Evolutionary conservation across 495 filamentous ascomycete genomes (phyloP).

Genomic region (Penicillium nucicola): DNA sequence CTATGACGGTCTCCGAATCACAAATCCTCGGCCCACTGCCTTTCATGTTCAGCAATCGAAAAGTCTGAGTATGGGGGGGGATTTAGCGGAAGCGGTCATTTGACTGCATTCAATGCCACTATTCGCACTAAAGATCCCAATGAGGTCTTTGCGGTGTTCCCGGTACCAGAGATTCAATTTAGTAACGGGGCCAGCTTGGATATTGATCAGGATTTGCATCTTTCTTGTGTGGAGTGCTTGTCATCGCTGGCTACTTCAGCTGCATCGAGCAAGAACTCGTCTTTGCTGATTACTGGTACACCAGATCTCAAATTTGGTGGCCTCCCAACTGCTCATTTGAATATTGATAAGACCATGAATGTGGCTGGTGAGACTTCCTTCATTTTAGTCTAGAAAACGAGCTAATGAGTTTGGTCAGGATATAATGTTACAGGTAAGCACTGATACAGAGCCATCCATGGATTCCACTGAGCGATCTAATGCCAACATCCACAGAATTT

Average conservation of each 20-base stretch:
- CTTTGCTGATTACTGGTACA: conserved; percentile 18
- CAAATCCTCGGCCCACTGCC: conserved; percentile 18
- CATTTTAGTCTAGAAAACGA: background rate
- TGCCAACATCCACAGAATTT: conserved; percentile 18
- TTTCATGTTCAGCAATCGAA: conserved; percentile 24
- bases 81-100: conserved; percentile 25
- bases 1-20: conserved; percentile 20
- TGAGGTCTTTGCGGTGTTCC: conserved; percentile 20
- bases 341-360: conserved; percentile 28
- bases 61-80: conserved; percentile 18
- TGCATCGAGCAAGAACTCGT: conserved; percentile 22
- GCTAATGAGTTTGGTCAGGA: conserved; percentile 6
- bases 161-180: conserved; percentile 21
- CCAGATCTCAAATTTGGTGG: conserved; percentile 21
- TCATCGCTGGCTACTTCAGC: conserved; percentile 19
- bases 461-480: background rate
- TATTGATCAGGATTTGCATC: conserved; percentile 27
- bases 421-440: conserved; percentile 24
- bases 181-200: conserved; percentile 9
- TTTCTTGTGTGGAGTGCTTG: conserved; percentile 28
- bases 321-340: conserved; percentile 25
- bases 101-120: conserved; percentile 26
- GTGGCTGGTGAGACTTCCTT: background rate
- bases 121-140: conserved; percentile 12
- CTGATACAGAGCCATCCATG: background rate